Evolutionary conservation across 176 grass and related monocot genomes (phyloP), one percentile per base, ranked within the genome.

Genomic region (Metroxylon sagu): DNA sequence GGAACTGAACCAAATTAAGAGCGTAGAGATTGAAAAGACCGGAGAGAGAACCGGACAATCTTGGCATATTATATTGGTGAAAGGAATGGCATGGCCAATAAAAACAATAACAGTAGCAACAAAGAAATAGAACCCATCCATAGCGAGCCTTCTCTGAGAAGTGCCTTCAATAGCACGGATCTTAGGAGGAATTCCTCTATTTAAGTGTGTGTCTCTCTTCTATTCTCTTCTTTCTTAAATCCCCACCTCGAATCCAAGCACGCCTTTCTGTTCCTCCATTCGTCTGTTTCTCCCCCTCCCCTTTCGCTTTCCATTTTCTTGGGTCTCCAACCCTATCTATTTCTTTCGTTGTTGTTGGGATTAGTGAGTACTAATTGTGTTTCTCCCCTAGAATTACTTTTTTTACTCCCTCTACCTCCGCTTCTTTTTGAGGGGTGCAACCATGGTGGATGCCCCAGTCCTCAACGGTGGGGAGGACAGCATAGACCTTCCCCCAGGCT

Each of bases 401-500:
- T 43, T 8, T 23, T 23, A 23, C 21, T 23, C 10, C 3, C 35
- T 12, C 35, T 10, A 12, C 2, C 35, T 43, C 35, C 12, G 2
- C 1, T 43, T 43, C 3, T 43, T 6, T 43, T 43, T 43, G 8
- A 43, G 35, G 10, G 35, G 35, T 43, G 35, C 35, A 14, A 3
- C 35, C 35, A 43, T 43, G 35, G 35, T 10, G 35, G 35, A 43
- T 43, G 35, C 35, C 35, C 2, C 35, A 10, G 35, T 43, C 35
- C 35, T 43, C 12, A 78, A 74, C 72, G 74, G 82, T 65, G 80
- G 54, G 61, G 75, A 81, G 52, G 77, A 76, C 4, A 14, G 62
- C 64, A 76, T 85, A 49, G 85, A 85, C 18, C 70, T 98, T 70
- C 88, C 94, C 16, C 94, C 94, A 5, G 94, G 94, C 1, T 98